These are phyloP conservation scores for Yarrowia yakushimensis DNA, from an alignment of 805 yeast species.

Conservation along the genomic window DNA sequence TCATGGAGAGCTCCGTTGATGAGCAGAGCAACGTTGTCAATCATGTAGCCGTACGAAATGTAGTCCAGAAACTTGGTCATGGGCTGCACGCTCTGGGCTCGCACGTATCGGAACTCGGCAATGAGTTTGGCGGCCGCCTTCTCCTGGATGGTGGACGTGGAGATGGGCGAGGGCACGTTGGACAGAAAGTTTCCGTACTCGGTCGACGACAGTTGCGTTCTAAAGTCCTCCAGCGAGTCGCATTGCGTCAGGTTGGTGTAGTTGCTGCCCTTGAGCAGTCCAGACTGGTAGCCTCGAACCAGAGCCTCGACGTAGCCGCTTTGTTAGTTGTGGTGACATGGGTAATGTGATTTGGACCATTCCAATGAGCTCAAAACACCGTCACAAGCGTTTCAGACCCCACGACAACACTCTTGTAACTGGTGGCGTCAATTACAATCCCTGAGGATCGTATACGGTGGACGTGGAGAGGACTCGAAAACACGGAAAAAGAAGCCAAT, in stretches of 20 bases:
- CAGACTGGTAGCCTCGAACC: constrained; percentile 89
- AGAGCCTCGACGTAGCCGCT: constrained; percentile 90
- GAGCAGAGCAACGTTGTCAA: constrained; percentile 92
- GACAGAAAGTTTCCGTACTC: constrained; percentile 91
- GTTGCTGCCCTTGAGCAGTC: constrained; percentile 71
- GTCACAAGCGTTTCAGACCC: too few species aligned
- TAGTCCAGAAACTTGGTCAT: constrained; percentile 82
- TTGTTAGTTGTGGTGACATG: not conserved
- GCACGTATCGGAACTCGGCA: constrained; percentile 79
- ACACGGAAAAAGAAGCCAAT: not conserved
- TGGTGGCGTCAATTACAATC: too few species aligned
- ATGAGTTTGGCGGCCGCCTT: constrained; percentile 69
- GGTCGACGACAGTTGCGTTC: constrained; percentile 89
- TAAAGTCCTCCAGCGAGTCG: constrained; percentile 89
- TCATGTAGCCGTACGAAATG: constrained; percentile 96
- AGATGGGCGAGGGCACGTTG: constrained; percentile 74
- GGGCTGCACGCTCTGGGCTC: constrained; percentile 77
- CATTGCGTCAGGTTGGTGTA: constrained; percentile 93
- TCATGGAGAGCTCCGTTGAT: constrained; percentile 97
- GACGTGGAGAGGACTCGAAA: too few species aligned
- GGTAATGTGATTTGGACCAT: too few species aligned
- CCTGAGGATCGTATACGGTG: too few species aligned
- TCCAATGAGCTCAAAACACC: too few species aligned
- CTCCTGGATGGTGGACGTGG: constrained; percentile 83
- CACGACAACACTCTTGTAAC: too few species aligned